Conservation (phyloP, 805 yeast genomes). For the Candida oleophila region DNA sequence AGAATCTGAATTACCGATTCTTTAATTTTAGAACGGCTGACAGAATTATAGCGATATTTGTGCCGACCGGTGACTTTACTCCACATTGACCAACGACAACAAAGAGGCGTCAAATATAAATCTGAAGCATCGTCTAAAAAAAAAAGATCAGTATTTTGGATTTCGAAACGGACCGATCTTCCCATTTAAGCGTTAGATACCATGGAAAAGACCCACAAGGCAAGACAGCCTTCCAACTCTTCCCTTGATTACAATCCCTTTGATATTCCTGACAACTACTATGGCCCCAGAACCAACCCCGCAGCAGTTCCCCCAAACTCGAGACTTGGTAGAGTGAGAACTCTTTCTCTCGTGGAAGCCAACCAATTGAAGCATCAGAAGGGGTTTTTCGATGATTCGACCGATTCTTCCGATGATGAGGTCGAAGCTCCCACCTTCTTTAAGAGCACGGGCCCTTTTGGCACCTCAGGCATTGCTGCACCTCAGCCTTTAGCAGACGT, state of each 20-base stretch:
- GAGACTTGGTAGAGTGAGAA: constrained; percentile 52
- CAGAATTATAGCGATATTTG: too few relatives aligned
- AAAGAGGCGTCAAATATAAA: too few relatives aligned
- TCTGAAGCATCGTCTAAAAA: too few relatives aligned
- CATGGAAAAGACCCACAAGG: background rate
- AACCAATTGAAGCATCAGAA: constrained; percentile 3
- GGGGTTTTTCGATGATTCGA: background rate
- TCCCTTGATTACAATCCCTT: constrained; percentile 60
- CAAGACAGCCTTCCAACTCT: constrained; percentile 7
- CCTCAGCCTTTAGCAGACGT: background rate
- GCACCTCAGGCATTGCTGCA: too few relatives aligned
- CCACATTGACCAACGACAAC: too few relatives aligned
- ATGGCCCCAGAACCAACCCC: constrained; percentile 64
- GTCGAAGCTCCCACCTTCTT: background rate
- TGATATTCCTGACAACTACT: constrained; percentile 66
- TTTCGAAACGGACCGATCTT: too few relatives aligned
- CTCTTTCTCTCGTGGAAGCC: constrained; percentile 47
- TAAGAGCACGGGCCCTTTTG: background rate
- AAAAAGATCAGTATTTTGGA: too few relatives aligned
- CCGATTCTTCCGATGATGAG: background rate
- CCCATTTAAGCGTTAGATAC: too few relatives aligned
- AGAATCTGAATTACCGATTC: too few relatives aligned
- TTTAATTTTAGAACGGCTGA: too few relatives aligned
- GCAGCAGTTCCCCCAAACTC: constrained; percentile 39
- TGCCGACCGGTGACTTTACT: too few relatives aligned